Evolutionary conservation across 306 rosid species (phyloP), one percentile per base, ranked within the genome.

Genomic region (Castanea crenata): DNA sequence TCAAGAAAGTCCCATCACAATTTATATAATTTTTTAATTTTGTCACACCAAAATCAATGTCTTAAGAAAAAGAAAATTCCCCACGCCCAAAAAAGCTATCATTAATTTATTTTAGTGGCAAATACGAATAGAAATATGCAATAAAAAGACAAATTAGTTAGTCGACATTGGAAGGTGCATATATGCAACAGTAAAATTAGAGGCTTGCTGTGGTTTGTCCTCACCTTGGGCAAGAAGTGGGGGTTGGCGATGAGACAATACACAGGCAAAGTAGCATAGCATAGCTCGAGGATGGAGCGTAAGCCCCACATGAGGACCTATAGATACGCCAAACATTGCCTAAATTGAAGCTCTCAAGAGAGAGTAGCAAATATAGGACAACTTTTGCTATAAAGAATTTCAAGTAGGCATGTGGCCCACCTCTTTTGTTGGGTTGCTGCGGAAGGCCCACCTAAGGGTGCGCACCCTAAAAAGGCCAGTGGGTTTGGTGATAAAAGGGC

Each of bases 191-290:
- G 41, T 35, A 35, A 35, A 35, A 35, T 35, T 0, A 35, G 41
- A 35, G 41, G 7, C 31, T 29, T 29, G 41, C 7, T 35, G 41
- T 44, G 34, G 62, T 44, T 29, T 72, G 56, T 46, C n/a, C 74
- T 79, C 23, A 76, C 90, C 88, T 80, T 82, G 25, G 92, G 92
- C n/a, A 84, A 74, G 51, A 86, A 77, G 19, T 18, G 74, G 6
- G 90, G 63, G 77, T 86, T 80, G 70, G 87, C 19, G 51, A 89
- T 71, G 63, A 89, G 62, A 76, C 84, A 78, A 34, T 80, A 82
- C 18, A 88, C 84, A 0, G 82, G 79, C 5, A 89, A 69, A 61
- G 55, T 52, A 21, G 88, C 74, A 54, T 89, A 89, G 44, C 77
- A 74, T 3, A 84, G 49, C 80, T 82, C 87, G 1, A 73, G 55